Conservation (phyloP, 768 basidiomycete genomes). For the Podaxis rugospora region DNA sequence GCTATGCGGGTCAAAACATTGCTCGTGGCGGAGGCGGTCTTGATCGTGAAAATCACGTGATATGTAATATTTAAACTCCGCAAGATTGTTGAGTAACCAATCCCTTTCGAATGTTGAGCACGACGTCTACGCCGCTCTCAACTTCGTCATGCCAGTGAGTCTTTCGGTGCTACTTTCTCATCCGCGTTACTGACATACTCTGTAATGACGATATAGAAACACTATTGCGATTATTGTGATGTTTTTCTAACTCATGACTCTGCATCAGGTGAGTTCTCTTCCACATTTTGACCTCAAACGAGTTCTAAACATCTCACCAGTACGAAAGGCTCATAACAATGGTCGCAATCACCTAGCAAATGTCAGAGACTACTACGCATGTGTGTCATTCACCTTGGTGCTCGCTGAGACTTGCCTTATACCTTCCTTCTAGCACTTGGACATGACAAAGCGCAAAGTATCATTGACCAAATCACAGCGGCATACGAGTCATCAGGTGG, state of each 20-base stretch:
- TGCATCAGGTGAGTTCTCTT: constrained; percentile 62
- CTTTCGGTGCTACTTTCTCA: not conserved
- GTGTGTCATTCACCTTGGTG: constrained; percentile 36
- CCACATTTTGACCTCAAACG: not conserved
- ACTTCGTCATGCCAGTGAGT: constrained; percentile 61
- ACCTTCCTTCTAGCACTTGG: constrained; percentile 54
- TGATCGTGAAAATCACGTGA: constrained; percentile 17
- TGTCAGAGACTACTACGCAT: constrained; percentile 96
- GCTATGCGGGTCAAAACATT: not conserved
- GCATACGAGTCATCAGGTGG: constrained; percentile 86
- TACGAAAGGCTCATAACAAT: constrained; percentile 97
- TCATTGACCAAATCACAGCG: constrained; percentile 97
- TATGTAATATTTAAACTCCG: constrained; percentile 22
- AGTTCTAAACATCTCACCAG: constrained; percentile 35
- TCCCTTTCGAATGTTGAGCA: not conserved
- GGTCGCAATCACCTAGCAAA: constrained; percentile 96
- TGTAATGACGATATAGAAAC: constrained; percentile 53
- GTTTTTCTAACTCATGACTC: constrained; percentile 95
- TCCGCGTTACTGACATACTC: not conserved
- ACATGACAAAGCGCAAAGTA: constrained; percentile 96
- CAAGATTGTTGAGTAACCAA: not conserved
- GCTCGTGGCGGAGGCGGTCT: too few species aligned
- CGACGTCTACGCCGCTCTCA: constrained; percentile 9
- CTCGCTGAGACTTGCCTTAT: not conserved
- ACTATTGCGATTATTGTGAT: constrained; percentile 93